Evolutionary conservation across 2,329 filamentous ascomycete species (phyloP).

Genomic region (Aspergillus oerlinghausenensis): DNA sequence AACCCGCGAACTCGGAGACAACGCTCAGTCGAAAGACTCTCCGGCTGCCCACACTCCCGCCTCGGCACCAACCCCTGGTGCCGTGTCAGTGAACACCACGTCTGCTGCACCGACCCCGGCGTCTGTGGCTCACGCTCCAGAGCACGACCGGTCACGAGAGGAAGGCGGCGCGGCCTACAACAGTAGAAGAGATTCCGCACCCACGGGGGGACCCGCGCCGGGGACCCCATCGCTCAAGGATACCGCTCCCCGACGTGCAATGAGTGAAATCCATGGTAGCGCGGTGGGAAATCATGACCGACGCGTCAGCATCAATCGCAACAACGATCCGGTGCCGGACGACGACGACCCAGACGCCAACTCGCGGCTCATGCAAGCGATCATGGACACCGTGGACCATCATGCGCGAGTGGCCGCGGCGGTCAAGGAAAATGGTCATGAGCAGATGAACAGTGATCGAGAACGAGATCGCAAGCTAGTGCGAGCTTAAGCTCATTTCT

Average conservation of each 20-base stretch:
- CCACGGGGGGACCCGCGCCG: slow-evolving; percentile 17
- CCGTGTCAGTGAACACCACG: neutral
- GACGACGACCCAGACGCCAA: slow-evolving; percentile 38
- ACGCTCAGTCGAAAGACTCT: slow-evolving; percentile 10
- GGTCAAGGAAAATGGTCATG: slow-evolving; percentile 24
- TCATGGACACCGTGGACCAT: slow-evolving; percentile 40
- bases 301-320: slow-evolving; percentile 16
- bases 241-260: slow-evolving; percentile 32
- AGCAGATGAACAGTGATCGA: slow-evolving; percentile 17
- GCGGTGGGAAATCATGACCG: slow-evolving; percentile 16
- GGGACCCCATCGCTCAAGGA: slow-evolving; percentile 20
- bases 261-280: slow-evolving; percentile 34
- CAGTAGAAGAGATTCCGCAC: slow-evolving; percentile 18
- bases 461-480: slow-evolving; percentile 28
- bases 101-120: slow-evolving; percentile 8
- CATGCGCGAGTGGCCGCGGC: slow-evolving; percentile 32
- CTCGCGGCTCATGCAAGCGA: slow-evolving; percentile 39
- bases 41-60: slow-evolving; percentile 3
- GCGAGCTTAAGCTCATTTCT: slow-evolving; percentile 14
- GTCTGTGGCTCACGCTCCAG: slow-evolving; percentile 2
- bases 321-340: slow-evolving; percentile 16
- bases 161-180: neutral
- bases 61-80: slow-evolving; percentile 3
- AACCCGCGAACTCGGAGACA: slow-evolving; percentile 13
- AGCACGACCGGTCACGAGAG: slow-evolving; percentile 5